Evolutionary conservation across 2,329 filamentous ascomycete species (phyloP).

Genomic region (Fusarium liriodendri): DNA sequence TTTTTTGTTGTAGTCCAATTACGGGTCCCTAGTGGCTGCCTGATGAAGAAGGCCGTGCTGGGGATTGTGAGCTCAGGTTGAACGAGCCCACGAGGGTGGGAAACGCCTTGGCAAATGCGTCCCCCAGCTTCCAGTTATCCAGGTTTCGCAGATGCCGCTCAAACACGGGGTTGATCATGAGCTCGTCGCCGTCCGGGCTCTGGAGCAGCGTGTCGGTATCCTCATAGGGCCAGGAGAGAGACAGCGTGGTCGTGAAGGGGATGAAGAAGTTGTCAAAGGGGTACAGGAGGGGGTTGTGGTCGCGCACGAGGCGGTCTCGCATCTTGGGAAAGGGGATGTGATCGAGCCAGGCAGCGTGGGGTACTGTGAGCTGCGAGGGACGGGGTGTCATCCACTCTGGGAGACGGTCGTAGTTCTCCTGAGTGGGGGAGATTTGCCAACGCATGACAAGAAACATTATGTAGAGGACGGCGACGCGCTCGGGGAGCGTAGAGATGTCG

Average conservation of each 20-base stretch:
- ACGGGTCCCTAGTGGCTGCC: slow-evolving; percentile 22
- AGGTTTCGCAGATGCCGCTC: slow-evolving; percentile 80
- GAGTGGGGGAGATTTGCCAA: slow-evolving; percentile 84
- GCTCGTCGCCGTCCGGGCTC: slow-evolving; percentile 68
- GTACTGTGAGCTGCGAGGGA: slow-evolving; percentile 71
- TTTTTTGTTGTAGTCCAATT: neutral
- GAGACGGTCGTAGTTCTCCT: slow-evolving; percentile 81
- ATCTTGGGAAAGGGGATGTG: slow-evolving; percentile 83
- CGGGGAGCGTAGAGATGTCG: slow-evolving; percentile 80
- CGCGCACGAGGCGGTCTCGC: slow-evolving; percentile 72
- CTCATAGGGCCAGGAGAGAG: slow-evolving; percentile 87
- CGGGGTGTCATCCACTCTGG: slow-evolving; percentile 79
- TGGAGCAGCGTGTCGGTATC: slow-evolving; percentile 75
- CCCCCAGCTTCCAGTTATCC: slow-evolving; percentile 85
- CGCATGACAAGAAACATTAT: slow-evolving; percentile 89
- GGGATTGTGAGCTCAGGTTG: slow-evolving; percentile 39
- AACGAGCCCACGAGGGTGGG: slow-evolving; percentile 57
- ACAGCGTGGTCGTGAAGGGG: slow-evolving; percentile 80
- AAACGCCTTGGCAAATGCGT: slow-evolving; percentile 73
- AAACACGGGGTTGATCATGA: slow-evolving; percentile 88
- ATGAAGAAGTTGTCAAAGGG: slow-evolving; percentile 86
- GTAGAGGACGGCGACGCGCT: slow-evolving; percentile 85
- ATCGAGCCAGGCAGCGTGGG: slow-evolving; percentile 86
- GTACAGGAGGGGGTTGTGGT: slow-evolving; percentile 62
- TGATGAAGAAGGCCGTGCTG: slow-evolving; percentile 28